These are phyloP conservation scores for Prunella vulgaris DNA, from an alignment of 257 asterid species.

Conservation along the genomic window DNA sequence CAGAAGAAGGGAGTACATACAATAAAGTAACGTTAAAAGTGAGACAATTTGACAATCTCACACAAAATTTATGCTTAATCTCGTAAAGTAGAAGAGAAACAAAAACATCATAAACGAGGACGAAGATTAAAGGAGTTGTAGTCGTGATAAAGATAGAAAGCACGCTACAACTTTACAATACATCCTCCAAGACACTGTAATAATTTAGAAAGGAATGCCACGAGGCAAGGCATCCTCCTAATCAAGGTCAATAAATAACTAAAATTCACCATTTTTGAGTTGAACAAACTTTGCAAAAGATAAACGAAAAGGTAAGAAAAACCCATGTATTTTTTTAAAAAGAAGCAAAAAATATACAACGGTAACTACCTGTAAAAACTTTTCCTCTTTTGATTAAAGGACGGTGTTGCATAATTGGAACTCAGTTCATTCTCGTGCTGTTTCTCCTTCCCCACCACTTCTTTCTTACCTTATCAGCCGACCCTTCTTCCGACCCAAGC, in stretches of 20 bases:
- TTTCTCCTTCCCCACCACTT: conserved; percentile 96
- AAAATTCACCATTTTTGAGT: conserved; percentile 5
- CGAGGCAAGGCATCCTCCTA: conserved; percentile 15
- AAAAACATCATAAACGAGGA: background rate
- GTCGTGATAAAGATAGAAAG: background rate
- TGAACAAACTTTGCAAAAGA: background rate
- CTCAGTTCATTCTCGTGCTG: conserved; percentile 56
- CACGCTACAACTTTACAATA: conserved; percentile 1
- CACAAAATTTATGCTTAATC: too few species aligned
- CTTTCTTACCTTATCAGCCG: conserved; percentile 58
- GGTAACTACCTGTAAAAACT: background rate
- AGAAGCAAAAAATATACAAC: conserved; percentile 9
- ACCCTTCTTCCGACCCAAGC: conserved; percentile 67
- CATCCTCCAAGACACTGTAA: background rate
- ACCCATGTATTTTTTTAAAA: background rate
- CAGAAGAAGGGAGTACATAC: too few species aligned
- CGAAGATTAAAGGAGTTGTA: too few species aligned
- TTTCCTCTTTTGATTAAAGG: background rate
- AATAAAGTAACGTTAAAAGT: too few species aligned
- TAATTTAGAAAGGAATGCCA: conserved; percentile 7
- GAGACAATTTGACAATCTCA: too few species aligned
- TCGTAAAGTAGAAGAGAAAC: background rate
- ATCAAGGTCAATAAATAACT: conserved; percentile 1
- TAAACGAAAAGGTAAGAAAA: background rate
- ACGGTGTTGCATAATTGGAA: background rate